Evolutionary conservation across 306 rosid species (phyloP).

Genomic region (Urtica urens): DNA sequence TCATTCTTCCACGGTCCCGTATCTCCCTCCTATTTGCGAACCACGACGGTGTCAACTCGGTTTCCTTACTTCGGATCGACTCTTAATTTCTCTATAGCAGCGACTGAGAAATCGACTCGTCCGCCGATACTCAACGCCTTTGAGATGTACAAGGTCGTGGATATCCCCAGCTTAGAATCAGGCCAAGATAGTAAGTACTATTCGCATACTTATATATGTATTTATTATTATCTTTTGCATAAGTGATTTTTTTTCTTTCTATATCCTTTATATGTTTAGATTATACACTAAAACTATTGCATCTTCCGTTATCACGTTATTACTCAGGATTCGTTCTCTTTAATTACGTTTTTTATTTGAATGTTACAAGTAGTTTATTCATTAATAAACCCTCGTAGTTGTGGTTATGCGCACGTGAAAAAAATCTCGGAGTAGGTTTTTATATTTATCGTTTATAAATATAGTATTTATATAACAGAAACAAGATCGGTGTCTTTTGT

Average conservation of each 20-base stretch:
- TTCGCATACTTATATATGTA: no score
- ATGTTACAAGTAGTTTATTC: no score
- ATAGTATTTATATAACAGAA: no score
- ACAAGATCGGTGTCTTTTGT: no score
- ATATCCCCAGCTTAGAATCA: slow-evolving; percentile 16
- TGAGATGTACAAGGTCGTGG: slow-evolving; percentile 27
- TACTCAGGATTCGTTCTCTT: background rate
- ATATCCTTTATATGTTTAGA: slow-evolving; percentile 2
- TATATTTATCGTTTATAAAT: no score
- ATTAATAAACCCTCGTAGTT: no score
- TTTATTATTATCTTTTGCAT: no score
- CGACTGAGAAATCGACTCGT: slow-evolving; percentile 22
- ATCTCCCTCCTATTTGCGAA: slow-evolving; percentile 1
- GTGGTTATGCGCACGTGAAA: no score
- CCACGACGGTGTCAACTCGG: background rate
- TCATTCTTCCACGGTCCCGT: background rate
- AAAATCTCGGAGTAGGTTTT: no score
- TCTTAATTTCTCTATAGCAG: slow-evolving; percentile 7
- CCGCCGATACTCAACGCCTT: slow-evolving; percentile 53
- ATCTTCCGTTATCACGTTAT: no score
- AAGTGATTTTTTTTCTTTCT: no score
- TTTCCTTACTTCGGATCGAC: background rate
- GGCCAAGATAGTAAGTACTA: slow-evolving; percentile 28
- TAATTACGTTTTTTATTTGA: no score
- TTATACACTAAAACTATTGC: background rate